Evolutionary conservation across 2,329 filamentous ascomycete genomes (phyloP).

Genomic region (Fragosphaeria purpurea): DNA sequence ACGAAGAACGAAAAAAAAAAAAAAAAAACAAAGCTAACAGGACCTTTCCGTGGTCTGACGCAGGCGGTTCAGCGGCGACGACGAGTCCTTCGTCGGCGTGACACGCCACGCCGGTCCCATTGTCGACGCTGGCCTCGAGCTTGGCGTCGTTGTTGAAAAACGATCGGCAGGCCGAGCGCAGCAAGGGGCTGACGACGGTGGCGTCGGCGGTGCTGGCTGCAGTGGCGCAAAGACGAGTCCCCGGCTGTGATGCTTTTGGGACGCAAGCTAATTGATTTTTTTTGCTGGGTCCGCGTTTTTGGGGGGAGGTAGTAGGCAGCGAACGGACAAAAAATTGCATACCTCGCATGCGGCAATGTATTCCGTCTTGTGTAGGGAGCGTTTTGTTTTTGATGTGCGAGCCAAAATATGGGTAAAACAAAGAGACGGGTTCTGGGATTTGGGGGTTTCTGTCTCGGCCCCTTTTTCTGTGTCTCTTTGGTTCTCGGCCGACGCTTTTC

Average conservation of each 20-base stretch:
- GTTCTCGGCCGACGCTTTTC: too few species aligned
- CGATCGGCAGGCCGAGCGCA: constrained; percentile 3
- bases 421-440: too few species aligned
- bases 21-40: neutral
- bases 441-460: too few species aligned
- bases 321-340: too few species aligned
- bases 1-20: neutral
- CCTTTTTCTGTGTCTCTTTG: too few species aligned
- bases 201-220: neutral
- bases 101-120: constrained; percentile 1
- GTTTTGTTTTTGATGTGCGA: too few species aligned
- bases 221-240: neutral
- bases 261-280: neutral
- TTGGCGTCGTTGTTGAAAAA: constrained; percentile 13
- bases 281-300: too few species aligned
- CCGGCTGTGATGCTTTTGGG: neutral
- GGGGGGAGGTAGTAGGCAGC: too few species aligned
- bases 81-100: constrained; percentile 12
- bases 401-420: too few species aligned
- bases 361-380: too few species aligned
- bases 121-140: constrained; percentile 12
- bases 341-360: too few species aligned
- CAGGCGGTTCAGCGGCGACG: constrained; percentile 17
- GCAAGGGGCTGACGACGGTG: constrained; percentile 2
- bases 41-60: neutral